phyloP scores from a whole-genome alignment of 257 asterid genomes.

The Capsicum chinense region DNA sequence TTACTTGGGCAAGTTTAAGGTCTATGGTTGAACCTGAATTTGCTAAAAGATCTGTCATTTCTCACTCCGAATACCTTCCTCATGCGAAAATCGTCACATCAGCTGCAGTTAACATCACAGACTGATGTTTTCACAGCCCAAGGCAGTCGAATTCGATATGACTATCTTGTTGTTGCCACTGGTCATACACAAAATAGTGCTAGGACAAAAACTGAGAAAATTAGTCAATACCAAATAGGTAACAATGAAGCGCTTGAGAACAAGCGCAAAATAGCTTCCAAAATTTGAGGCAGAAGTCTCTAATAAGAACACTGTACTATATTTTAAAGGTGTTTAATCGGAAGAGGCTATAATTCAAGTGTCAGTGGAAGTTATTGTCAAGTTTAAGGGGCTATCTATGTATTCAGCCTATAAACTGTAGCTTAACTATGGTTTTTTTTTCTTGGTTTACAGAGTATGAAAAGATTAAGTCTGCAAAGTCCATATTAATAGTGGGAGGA shows the following conservation, averaged over 20 bases:
- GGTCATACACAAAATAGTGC: slow-evolving; percentile 58
- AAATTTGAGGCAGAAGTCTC: too few species aligned
- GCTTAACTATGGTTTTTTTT: background rate
- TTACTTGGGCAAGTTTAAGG: slow-evolving; percentile 36
- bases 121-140: slow-evolving; percentile 32
- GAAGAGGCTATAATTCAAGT: too few species aligned
- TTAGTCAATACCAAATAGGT: slow-evolving; percentile 66
- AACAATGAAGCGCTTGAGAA: background rate
- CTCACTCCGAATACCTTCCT: slow-evolving; percentile 32
- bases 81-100: slow-evolving; percentile 59
- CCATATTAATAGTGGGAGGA: slow-evolving; percentile 79
- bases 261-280: too few species aligned
- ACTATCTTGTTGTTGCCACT: slow-evolving; percentile 86
- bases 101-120: slow-evolving; percentile 46
- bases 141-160: slow-evolving; percentile 58
- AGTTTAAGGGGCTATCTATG: too few species aligned
- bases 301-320: too few species aligned
- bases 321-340: too few species aligned
- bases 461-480: slow-evolving; percentile 68
- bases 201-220: slow-evolving; percentile 58
- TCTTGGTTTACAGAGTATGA: slow-evolving; percentile 55
- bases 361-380: too few species aligned
- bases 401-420: too few species aligned
- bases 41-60: slow-evolving; percentile 31
- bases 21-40: slow-evolving; percentile 32